Percentiles rank a stretch among this genome's conserved stretches.
Conservation (phyloP, 2,329 filamentous ascomycete genomes). For the Diaporthe longicolla region DNA sequence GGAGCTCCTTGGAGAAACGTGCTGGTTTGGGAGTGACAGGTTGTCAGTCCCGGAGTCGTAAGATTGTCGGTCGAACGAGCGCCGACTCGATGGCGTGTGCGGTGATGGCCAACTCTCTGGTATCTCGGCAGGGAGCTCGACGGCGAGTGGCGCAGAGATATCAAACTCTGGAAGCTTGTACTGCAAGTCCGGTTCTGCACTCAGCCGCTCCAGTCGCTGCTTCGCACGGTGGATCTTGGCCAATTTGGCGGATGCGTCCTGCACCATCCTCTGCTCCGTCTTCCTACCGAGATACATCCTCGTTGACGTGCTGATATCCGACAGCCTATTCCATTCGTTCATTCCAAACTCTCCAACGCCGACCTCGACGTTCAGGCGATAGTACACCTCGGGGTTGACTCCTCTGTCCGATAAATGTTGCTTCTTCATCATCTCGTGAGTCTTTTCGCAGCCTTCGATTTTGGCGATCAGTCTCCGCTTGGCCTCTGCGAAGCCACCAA, state of each 20-base stretch:
- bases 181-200: slow-evolving; percentile 59
- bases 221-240: slow-evolving; percentile 87
- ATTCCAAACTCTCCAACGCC: slow-evolving; percentile 98
- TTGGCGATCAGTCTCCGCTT: slow-evolving; percentile 87
- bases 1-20: slow-evolving; percentile 65
- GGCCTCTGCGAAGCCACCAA: slow-evolving; percentile 94
- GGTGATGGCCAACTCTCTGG: slow-evolving; percentile 56
- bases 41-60: slow-evolving; percentile 70
- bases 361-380: slow-evolving; percentile 95
- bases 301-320: slow-evolving; percentile 94
- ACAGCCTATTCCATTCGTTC: slow-evolving; percentile 97
- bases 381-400: slow-evolving; percentile 92
- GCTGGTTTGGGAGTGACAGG: slow-evolving; percentile 58
- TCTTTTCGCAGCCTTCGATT: slow-evolving; percentile 94
- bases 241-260: slow-evolving; percentile 83
- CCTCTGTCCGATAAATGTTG: slow-evolving; percentile 83
- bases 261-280: slow-evolving; percentile 82
- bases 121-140: slow-evolving; percentile 71
- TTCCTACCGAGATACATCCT: slow-evolving; percentile 83
- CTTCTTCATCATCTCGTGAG: slow-evolving; percentile 87
- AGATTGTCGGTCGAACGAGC: slow-evolving; percentile 54
- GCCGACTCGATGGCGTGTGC: slow-evolving; percentile 59
- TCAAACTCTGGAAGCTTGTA: slow-evolving; percentile 55
- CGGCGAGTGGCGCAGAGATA: slow-evolving; percentile 64
- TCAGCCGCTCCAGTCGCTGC: slow-evolving; percentile 71